Evolutionary conservation across 352 stramenopile species (phyloP).

Genomic region (Pythium monospermum): DNA sequence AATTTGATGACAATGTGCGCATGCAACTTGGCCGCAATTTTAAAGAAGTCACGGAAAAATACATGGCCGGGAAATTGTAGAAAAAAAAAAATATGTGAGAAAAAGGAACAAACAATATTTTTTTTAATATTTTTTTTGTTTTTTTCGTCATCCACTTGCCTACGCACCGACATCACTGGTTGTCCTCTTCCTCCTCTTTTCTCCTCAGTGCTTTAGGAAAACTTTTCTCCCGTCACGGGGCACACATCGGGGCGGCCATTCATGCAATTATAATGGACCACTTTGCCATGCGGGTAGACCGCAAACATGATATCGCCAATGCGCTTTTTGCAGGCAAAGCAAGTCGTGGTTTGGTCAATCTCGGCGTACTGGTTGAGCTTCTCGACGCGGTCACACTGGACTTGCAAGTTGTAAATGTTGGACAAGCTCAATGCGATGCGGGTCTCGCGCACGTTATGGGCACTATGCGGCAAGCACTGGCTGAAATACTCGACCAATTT

Average conservation of each 20-base stretch:
- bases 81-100: background rate
- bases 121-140: background rate
- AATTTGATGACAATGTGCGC: constrained; percentile 56
- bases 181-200: no score
- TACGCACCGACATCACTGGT: no score
- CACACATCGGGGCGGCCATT: constrained; percentile 79
- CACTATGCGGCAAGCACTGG: constrained; percentile 69
- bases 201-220: constrained; percentile 64
- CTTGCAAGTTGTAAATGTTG: constrained; percentile 88
- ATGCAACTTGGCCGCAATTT: constrained; percentile 29
- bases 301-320: constrained; percentile 88
- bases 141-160: no score
- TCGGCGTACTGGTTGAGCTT: constrained; percentile 74
- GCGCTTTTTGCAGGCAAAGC: constrained; percentile 79
- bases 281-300: constrained; percentile 80
- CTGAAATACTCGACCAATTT: constrained; percentile 86
- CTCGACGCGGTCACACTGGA: constrained; percentile 82
- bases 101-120: background rate
- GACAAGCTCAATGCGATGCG: constrained; percentile 77
- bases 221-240: constrained; percentile 76
- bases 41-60: constrained; percentile 25
- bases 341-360: constrained; percentile 76
- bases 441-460: constrained; percentile 78
- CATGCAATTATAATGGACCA: constrained; percentile 88
- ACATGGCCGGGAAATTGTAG: constrained; percentile 20